These are phyloP conservation scores for Epichloe glyceriae DNA, from an alignment of 2,329 filamentous ascomycete genomes.

Conservation along the genomic window DNA sequence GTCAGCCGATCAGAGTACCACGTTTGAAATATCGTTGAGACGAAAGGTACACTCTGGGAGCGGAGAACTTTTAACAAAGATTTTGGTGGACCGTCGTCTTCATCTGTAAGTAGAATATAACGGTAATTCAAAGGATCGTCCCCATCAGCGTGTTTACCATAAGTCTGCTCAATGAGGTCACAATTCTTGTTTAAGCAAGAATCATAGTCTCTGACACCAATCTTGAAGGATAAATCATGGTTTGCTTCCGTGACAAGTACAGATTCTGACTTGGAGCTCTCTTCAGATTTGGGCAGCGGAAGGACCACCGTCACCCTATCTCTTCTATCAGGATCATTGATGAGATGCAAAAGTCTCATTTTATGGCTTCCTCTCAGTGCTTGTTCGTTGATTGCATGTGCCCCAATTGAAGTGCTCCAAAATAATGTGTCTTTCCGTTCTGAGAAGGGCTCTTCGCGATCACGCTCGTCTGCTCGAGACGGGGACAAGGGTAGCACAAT, in stretches of 20 bases:
- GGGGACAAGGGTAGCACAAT: constrained; percentile 55
- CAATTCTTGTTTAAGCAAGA: constrained; percentile 37
- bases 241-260: constrained; percentile 42
- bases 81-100: constrained; percentile 50
- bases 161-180: constrained; percentile 15
- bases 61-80: constrained; percentile 50
- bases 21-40: constrained; percentile 59
- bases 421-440: constrained; percentile 54
- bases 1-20: constrained; percentile 67
- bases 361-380: constrained; percentile 54
- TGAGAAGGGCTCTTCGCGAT: constrained; percentile 34
- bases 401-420: constrained; percentile 60
- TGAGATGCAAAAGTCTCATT: constrained; percentile 58
- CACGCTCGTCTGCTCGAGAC: constrained; percentile 29
- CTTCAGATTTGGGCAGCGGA: constrained; percentile 23
- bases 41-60: constrained; percentile 55
- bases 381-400: constrained; percentile 36
- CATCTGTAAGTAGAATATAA: constrained; percentile 62
- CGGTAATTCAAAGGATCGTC: constrained; percentile 47
- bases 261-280: constrained; percentile 40
- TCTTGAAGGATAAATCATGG: constrained; percentile 36
- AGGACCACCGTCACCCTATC: constrained; percentile 44
- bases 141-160: constrained; percentile 25
- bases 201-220: constrained; percentile 46
- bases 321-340: constrained; percentile 41